phyloP scores from a whole-genome alignment of 176 grass and related monocot species.

The Poa pratensis region DNA sequence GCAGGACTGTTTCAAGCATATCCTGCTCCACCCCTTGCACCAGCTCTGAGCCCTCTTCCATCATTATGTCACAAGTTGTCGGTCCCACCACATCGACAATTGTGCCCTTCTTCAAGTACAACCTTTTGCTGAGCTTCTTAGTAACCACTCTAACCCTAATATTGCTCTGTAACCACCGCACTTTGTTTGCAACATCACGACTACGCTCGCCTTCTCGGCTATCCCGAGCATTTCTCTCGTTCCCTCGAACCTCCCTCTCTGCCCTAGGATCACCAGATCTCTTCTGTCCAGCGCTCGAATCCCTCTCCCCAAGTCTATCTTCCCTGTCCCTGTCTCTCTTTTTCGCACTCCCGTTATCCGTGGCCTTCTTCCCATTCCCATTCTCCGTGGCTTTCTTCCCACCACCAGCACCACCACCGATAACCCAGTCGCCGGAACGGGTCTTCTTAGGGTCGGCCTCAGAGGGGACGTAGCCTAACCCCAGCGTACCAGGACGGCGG shows the following conservation, averaged over 20 bases:
- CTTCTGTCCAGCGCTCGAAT: constrained; percentile 38
- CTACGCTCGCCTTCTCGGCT: constrained; percentile 39
- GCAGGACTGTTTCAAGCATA: constrained; percentile 92
- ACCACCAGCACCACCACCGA: not conserved
- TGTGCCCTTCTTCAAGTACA: constrained; percentile 84
- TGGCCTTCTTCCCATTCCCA: constrained; percentile 45
- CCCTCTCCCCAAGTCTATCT: constrained; percentile 40
- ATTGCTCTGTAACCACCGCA: constrained; percentile 80
- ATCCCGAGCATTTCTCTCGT: constrained; percentile 44
- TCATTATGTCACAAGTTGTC: constrained; percentile 74
- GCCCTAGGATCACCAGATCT: constrained; percentile 38
- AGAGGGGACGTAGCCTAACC: constrained; percentile 75
- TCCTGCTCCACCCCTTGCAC: constrained; percentile 90
- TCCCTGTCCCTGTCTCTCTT: constrained; percentile 51
- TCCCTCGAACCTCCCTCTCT: constrained; percentile 47
- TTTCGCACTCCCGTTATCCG: constrained; percentile 50
- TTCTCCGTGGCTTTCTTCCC: constrained; percentile 50
- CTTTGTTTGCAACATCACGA: constrained; percentile 33
- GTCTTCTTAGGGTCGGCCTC: constrained; percentile 76
- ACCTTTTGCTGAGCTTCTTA: constrained; percentile 66
- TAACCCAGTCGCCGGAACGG: constrained; percentile 62
- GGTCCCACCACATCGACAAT: constrained; percentile 87
- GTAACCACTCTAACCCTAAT: constrained; percentile 89
- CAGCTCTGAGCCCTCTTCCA: constrained; percentile 74
- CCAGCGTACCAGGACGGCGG: constrained; percentile 60